Base-by-base conservation (phyloP, 371 early-diverging fungal species). In the Mortierella sp. region DNA sequence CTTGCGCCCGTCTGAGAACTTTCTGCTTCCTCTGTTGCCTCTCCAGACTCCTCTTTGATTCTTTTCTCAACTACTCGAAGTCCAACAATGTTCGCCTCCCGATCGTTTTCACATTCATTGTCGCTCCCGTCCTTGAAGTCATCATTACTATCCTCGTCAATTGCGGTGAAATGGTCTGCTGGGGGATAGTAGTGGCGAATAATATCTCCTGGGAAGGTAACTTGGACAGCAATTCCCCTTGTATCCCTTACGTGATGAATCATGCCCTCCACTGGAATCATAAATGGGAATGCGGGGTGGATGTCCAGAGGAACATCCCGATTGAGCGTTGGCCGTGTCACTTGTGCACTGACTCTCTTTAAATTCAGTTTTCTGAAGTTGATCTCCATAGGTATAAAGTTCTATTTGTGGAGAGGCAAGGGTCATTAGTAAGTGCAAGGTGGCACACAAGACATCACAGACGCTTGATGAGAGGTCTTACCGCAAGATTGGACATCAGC, bases 121-220 rank as follows among this genome's bases (percentile, higher is more conserved):
- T 55, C 61, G 12, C 26, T 44, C 16, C n/a, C 26, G 53, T 23
- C 16, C 9, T 23, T 23, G 9, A 37, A 37, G 12, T 28, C 50
- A 21, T 45, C 60, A 16, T 37, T 51, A 2, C 12, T 26, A 18
- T 45, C 55, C 29, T 55, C 68, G 44, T 64, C 70, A 9, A 79
- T 50, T 3, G n/a, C 57, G 7, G 74, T 66, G 30, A 79, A 79
- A 29, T 79, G 80, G 43, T 79, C 74, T 1, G 64, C 59, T 21
- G 80, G 80, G 21, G 80, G 80, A 53, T 79, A 79, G 29, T 73
- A 79, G 25, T 73, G 73, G 4, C 80, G 80, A 45, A 79, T 57
- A 1, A 66, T 53, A 29, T 67, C 62, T 16, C 63, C 62, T 18
- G 80, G 74, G 21, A 79, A 79, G 14, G 74, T 70, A 0, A 79